Conservation (phyloP, 1,284 basidiomycete species). For the Quambalaria eucalypti region DNA sequence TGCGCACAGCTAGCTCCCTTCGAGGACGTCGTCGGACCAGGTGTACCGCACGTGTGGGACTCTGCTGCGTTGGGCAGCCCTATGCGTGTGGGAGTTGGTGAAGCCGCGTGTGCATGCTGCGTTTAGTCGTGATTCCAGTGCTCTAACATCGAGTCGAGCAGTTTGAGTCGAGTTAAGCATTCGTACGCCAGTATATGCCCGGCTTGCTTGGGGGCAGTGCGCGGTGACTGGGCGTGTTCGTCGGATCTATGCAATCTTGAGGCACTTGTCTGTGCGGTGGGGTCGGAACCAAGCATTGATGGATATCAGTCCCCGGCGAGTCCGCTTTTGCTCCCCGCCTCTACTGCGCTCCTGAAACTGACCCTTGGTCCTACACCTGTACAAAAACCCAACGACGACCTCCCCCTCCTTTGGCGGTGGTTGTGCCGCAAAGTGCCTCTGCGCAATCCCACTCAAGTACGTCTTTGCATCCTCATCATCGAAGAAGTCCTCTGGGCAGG, state of each 20-base stretch:
- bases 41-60: too few species aligned
- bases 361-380: conserved; percentile 31
- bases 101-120: too few species aligned
- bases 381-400: conserved; percentile 36
- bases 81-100: too few species aligned
- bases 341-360: conserved; percentile 5
- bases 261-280: not conserved
- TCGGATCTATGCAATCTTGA: conserved; percentile 2
- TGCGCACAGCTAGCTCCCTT: too few species aligned
- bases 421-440: conserved; percentile 26
- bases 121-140: too few species aligned
- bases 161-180: too few species aligned
- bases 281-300: not conserved
- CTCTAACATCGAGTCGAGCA: too few species aligned
- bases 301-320: not conserved
- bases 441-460: conserved; percentile 28
- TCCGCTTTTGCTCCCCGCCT: not conserved
- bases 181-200: too few species aligned
- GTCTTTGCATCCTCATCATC: conserved; percentile 28
- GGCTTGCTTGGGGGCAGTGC: too few species aligned
- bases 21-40: too few species aligned
- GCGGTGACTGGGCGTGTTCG: too few species aligned
- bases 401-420: conserved; percentile 39
- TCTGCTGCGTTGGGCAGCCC: too few species aligned
- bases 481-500: conserved; percentile 30